Evolutionary conservation across 805 yeast species (phyloP).

Genomic region (Wickerhamiella kazuoi): DNA sequence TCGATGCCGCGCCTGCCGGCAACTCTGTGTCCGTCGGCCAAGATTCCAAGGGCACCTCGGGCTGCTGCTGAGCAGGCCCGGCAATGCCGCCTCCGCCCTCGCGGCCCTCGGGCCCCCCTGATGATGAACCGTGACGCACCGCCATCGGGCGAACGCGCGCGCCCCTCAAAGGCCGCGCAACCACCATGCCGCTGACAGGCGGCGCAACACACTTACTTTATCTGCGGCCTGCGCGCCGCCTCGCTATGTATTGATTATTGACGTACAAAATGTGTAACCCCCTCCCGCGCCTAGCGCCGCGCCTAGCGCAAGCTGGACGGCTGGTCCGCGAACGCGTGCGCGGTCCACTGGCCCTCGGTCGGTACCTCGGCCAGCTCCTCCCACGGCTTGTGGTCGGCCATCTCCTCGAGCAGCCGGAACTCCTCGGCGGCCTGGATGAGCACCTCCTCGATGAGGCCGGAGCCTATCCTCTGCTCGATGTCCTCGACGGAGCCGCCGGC

Average conservation of each 20-base stretch:
- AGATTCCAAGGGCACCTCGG: conserved; percentile 10
- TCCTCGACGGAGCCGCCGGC: conserved; percentile 39
- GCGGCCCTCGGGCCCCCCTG: background rate
- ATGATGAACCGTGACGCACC: too few species aligned
- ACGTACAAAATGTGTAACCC: too few species aligned
- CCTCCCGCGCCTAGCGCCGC: too few species aligned
- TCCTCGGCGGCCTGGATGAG: conserved; percentile 72
- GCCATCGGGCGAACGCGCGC: too few species aligned
- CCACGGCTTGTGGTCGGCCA: conserved; percentile 61
- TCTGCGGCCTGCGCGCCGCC: too few species aligned
- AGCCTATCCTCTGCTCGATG: conserved; percentile 60
- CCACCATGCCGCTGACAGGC: too few species aligned
- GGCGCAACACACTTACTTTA: too few species aligned
- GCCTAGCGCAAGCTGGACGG: background rate
- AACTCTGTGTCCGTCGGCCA: conserved; percentile 18
- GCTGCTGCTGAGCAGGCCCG: conserved; percentile 21
- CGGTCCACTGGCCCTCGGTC: conserved; percentile 57
- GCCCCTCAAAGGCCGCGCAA: too few species aligned
- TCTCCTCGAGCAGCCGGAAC: conserved; percentile 42
- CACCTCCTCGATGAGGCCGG: conserved; percentile 71
- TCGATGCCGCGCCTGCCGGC: conserved; percentile 21
- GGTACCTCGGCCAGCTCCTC: conserved; percentile 68
- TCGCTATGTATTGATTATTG: too few species aligned
- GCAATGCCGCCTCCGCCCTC: background rate
- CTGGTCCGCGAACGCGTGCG: conserved; percentile 11